These are phyloP conservation scores for Seiridium unicorne DNA, from an alignment of 2,329 filamentous ascomycete genomes.

Conservation along the genomic window DNA sequence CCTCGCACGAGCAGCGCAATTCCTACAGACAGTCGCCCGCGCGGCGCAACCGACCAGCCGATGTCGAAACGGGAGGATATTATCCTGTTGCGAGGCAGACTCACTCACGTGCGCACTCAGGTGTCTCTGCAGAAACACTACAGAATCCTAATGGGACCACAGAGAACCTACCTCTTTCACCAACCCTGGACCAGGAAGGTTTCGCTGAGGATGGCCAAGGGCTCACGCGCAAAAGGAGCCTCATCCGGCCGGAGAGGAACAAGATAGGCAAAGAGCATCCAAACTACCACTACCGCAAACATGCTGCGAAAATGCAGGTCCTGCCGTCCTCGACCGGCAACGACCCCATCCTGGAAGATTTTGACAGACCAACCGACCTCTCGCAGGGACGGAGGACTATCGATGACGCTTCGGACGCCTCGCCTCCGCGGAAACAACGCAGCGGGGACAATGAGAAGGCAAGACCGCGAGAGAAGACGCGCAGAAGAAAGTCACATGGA, in stretches of 20 bases:
- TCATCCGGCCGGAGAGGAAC: constrained; percentile 85
- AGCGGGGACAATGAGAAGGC: constrained; percentile 37
- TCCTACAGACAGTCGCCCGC: constrained; percentile 68
- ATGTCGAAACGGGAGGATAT: constrained; percentile 66
- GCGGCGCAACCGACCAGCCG: constrained; percentile 62
- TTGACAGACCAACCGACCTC: constrained; percentile 62
- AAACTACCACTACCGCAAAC: constrained; percentile 93
- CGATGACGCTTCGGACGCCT: constrained; percentile 44
- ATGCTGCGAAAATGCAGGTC: constrained; percentile 89
- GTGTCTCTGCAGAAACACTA: constrained; percentile 57
- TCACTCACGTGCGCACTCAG: constrained; percentile 57
- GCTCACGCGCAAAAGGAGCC: constrained; percentile 73
- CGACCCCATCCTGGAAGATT: constrained; percentile 80
- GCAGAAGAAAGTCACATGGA: constrained; percentile 43
- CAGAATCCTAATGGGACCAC: constrained; percentile 51
- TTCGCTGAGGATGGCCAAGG: constrained; percentile 27
- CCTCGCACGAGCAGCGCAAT: constrained; percentile 59
- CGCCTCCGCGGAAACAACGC: constrained; percentile 34
- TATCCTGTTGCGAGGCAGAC: constrained; percentile 37
- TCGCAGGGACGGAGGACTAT: constrained; percentile 43
- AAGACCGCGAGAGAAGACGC: constrained; percentile 29
- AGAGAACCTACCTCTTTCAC: constrained; percentile 56
- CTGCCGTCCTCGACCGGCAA: constrained; percentile 90
- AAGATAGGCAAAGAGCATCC: constrained; percentile 84
- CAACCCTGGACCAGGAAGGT: constrained; percentile 35